phyloP scores from a whole-genome alignment of 2,329 filamentous ascomycete species.

The Penicillium sp. region DNA sequence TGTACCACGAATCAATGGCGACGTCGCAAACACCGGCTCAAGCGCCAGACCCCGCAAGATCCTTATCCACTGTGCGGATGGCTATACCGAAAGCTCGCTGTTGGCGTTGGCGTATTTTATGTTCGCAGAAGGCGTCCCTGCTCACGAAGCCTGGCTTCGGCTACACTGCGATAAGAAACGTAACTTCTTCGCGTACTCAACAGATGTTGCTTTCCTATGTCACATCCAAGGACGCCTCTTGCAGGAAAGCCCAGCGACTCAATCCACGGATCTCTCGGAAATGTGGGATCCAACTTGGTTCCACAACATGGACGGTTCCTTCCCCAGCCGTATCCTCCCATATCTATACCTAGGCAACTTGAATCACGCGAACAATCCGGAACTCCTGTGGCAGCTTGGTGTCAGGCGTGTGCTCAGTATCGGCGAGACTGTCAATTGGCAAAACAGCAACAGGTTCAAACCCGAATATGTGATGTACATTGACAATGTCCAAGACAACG shows the following conservation, averaged over 20 bases:
- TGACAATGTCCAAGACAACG: constrained; percentile 90
- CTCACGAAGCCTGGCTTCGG: constrained; percentile 82
- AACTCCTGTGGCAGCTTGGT: constrained; percentile 73
- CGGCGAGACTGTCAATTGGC: constrained; percentile 83
- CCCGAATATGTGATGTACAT: constrained; percentile 75
- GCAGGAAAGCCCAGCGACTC: constrained; percentile 45
- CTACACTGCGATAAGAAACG: constrained; percentile 77
- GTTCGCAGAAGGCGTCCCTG: constrained; percentile 77
- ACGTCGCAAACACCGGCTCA: constrained; percentile 53
- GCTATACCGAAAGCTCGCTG: constrained; percentile 92
- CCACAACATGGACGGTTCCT: constrained; percentile 77
- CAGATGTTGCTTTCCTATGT: constrained; percentile 79
- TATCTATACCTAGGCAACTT: constrained; percentile 98
- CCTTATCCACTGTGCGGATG: constrained; percentile 89
- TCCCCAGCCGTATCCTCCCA: constrained; percentile 82
- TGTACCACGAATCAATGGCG: not conserved
- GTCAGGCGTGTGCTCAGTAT: constrained; percentile 89
- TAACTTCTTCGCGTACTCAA: constrained; percentile 95
- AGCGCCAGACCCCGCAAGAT: constrained; percentile 61
- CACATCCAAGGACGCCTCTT: constrained; percentile 74
- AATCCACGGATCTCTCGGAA: constrained; percentile 23
- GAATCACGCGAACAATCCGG: constrained; percentile 89
- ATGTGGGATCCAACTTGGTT: constrained; percentile 72
- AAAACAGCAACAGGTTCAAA: constrained; percentile 70
- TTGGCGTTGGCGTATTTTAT: constrained; percentile 89